These are phyloP conservation scores for Plasmodium cynomolgi DNA, from an alignment of 169 alveolate genomes.

Conservation along the genomic window DNA sequence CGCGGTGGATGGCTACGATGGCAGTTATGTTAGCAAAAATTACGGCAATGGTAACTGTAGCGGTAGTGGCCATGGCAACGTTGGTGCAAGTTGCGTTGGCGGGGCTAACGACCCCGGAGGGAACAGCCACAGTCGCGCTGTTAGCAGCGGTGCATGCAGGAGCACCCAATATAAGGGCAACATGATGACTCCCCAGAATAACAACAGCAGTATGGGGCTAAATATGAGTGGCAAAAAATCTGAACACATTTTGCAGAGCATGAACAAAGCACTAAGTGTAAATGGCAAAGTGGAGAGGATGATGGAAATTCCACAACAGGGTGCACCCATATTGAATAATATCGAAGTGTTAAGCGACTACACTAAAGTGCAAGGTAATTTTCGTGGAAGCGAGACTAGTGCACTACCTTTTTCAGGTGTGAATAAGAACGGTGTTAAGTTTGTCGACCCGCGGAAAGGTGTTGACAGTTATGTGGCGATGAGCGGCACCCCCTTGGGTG, in stretches of 20 bases:
- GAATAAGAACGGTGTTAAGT: slow-evolving; percentile 12
- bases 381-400: background rate
- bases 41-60: background rate
- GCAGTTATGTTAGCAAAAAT: background rate
- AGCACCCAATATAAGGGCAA: background rate
- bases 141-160: background rate
- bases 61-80: background rate
- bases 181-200: background rate
- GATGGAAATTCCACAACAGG: slow-evolving; percentile 2
- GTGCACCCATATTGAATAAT: background rate
- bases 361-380: background rate
- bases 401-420: background rate
- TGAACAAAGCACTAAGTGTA: background rate
- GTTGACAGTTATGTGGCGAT: background rate
- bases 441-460: slow-evolving; percentile 12
- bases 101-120: background rate
- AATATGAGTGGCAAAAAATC: slow-evolving; percentile 2
- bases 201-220: background rate
- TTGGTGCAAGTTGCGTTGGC: background rate
- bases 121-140: background rate
- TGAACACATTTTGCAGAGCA: slow-evolving; percentile 1
- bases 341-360: background rate
- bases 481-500: background rate
- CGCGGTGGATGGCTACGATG: background rate
- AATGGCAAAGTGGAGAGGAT: slow-evolving; percentile 1